Evolutionary conservation across 495 filamentous ascomycete species (phyloP), one percentile per base, ranked within the genome.

Genomic region (Neurospora sp.): DNA sequence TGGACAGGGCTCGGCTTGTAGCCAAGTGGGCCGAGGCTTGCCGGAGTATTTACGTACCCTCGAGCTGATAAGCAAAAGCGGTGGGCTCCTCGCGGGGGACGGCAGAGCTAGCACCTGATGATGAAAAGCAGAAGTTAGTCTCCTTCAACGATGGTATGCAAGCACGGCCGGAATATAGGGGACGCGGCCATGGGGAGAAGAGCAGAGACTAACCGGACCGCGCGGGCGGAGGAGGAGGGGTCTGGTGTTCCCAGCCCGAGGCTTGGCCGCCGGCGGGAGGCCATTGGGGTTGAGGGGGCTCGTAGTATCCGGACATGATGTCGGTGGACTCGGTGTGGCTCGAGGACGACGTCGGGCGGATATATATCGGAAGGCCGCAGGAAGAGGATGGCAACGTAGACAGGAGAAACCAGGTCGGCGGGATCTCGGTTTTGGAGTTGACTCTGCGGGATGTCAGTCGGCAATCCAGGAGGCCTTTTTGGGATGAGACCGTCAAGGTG

Each of bases 41-140:
- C 40, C 44, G 40, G n/a, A 71, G n/a, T 69, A 41, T 31, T 71
- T 71, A 88, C 90, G 77, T 92, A 97, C 94, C 94, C 86, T 98
- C 95, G 81, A 97, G 89, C 83, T 98, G 95, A 75, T 92, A 90
- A 72, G 88, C 85, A 80, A 98, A 98, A 70, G 95, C 95, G 71
- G 88, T 83, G 61, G 87, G 81, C 59, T 97, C 94, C 74, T 96
- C 92, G 72, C 89, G 89, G 74, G 93, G 91, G 78, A 90, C 88
- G 73, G 89, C 86, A 40, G 91, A 93, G 85, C 88, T 92, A 73
- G 93, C 90, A 80, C 93, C 92, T 96, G 80, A 74, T 72, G 5
- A 65, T 65, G 14, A 35, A 16, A 65, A 8, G 12, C 12, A 38
- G 9, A 8, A 48, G 74, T 37, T 71, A 69, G 72, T 77, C 80